Percentiles rank a stretch among this genome's conserved stretches.
Evolutionary conservation across 495 filamentous ascomycete genomes (phyloP).

Genomic region (Penicillium goetzii): DNA sequence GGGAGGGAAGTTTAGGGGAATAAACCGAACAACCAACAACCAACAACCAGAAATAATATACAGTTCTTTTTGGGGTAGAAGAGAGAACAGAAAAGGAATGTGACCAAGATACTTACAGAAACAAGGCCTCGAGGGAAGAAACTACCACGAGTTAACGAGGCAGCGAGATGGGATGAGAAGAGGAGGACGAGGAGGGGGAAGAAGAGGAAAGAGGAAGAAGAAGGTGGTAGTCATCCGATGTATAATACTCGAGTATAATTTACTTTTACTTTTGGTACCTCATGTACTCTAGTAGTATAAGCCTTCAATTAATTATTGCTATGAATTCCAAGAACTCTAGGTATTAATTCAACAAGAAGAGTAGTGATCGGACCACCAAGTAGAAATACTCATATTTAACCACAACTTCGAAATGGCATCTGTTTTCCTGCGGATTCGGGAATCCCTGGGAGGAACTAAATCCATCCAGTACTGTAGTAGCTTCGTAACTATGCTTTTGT

Average conservation of each 20-base stretch:
- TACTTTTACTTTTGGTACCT: neutral
- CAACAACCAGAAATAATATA: neutral
- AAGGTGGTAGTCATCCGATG: constrained; percentile 5
- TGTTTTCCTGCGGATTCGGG: neutral
- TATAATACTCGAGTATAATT: neutral
- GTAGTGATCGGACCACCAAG: neutral
- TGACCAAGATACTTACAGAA: constrained; percentile 29
- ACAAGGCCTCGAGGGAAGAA: constrained; percentile 25
- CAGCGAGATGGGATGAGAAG: constrained; percentile 28
- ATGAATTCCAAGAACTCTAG: neutral
- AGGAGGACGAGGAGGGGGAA: constrained; percentile 26
- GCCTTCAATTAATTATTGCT: neutral
- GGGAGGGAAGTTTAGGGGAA: neutral
- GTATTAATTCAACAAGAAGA: neutral
- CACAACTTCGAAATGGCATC: neutral
- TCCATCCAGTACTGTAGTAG: neutral
- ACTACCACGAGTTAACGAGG: constrained; percentile 50
- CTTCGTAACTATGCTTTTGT: neutral
- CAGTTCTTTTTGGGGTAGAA: neutral
- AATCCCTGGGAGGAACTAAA: neutral
- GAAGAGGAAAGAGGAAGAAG: constrained; percentile 26
- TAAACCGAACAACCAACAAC: neutral
- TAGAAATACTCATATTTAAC: neutral
- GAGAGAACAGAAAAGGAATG: constrained; percentile 6
- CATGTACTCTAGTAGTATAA: neutral